A percentile compares a stretch with the other conserved stretches of the same genome.
These are phyloP conservation scores for Phytophthora macrochlamydospora DNA, from an alignment of 352 stramenopile genomes.

Conservation along the genomic window DNA sequence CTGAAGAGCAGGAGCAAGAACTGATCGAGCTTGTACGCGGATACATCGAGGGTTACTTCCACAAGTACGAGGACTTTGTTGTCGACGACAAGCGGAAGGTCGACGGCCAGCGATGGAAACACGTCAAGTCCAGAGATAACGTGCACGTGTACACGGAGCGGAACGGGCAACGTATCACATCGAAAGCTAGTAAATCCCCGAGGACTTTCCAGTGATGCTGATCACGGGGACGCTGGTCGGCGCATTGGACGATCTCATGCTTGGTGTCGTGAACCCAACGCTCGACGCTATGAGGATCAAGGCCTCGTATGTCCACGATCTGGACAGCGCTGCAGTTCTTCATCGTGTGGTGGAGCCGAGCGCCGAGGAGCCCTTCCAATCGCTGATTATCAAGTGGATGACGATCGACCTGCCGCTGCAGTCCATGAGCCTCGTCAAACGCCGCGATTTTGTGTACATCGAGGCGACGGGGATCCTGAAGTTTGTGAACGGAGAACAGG, in stretches of 20 bases:
- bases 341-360: constrained; percentile 15
- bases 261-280: constrained; percentile 23
- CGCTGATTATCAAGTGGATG: constrained; percentile 36
- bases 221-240: constrained; percentile 15
- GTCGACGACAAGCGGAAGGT: constrained; percentile 29
- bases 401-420: constrained; percentile 24
- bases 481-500: constrained; percentile 24
- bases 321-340: constrained; percentile 15
- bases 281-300: constrained; percentile 26
- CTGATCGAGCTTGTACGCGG: constrained; percentile 35
- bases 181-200: neutral
- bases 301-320: constrained; percentile 18
- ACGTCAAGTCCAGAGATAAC: constrained; percentile 43
- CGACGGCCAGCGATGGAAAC: constrained; percentile 45
- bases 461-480: constrained; percentile 29
- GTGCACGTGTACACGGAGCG: constrained; percentile 52
- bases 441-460: constrained; percentile 40
- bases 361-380: constrained; percentile 17
- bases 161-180: neutral
- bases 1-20: constrained; percentile 21
- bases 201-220: constrained; percentile 12
- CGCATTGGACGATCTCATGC: constrained; percentile 28
- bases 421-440: constrained; percentile 24
- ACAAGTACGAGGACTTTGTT: constrained; percentile 51
- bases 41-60: constrained; percentile 37